Conservation (phyloP, 306 rosid species). For the Dryas drummondii region DNA sequence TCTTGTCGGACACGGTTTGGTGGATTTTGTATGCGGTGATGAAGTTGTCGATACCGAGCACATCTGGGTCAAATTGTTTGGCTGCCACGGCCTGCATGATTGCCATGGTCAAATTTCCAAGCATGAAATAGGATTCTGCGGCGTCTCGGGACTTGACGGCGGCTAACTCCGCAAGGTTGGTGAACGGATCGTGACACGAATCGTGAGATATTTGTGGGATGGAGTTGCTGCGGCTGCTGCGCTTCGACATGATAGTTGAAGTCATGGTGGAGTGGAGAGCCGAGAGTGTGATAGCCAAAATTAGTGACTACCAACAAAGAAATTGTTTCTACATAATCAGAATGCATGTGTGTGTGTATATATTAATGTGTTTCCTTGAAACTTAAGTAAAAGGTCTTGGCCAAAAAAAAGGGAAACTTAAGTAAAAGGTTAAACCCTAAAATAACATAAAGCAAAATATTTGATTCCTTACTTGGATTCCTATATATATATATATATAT, state of each 20-base stretch:
- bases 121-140: background rate
- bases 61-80: background rate
- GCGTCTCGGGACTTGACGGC: background rate
- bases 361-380: background rate
- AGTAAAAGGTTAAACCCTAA: background rate
- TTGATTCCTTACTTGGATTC: too few species aligned
- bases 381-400: too few species aligned
- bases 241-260: too few species aligned
- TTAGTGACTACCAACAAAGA: background rate
- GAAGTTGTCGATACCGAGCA: background rate
- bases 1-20: background rate
- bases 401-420: too few species aligned
- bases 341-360: too few species aligned
- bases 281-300: background rate
- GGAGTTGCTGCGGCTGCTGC: too few species aligned
- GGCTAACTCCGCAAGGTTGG: background rate
- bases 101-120: background rate
- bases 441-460: background rate
- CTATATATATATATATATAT: too few species aligned
- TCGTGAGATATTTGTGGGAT: too few species aligned
- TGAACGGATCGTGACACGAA: background rate
- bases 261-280: background rate
- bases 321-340: too few species aligned
- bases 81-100: slow-evolving; percentile 14
- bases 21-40: background rate